A percentile compares a stretch with the other conserved stretches of the same genome.
phyloP scores from a whole-genome alignment of 2,329 filamentous ascomycete species.

The Parafenestella ontariensis region DNA sequence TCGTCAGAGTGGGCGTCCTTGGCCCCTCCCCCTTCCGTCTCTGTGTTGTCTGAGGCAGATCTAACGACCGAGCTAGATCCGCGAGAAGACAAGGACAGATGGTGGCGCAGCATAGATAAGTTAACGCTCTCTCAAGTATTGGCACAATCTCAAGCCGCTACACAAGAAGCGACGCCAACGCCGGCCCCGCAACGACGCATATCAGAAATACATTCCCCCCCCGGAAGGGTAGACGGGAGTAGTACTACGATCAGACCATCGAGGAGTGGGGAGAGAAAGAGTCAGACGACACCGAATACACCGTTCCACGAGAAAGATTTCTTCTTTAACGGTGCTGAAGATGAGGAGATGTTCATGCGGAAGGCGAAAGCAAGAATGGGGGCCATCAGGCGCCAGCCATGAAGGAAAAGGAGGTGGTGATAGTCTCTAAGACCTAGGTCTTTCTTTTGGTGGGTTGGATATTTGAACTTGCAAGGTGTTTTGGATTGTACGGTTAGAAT shows the following conservation, averaged over 20 bases:
- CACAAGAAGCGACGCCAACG: not conserved
- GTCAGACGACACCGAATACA: slow-evolving; percentile 5
- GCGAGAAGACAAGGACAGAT: slow-evolving; percentile 14
- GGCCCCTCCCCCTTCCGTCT: slow-evolving; percentile 15
- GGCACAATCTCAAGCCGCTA: not conserved
- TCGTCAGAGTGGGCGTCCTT: slow-evolving; percentile 24
- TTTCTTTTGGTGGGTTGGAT: slow-evolving; percentile 1
- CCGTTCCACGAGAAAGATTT: slow-evolving; percentile 28
- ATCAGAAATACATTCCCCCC: not conserved
- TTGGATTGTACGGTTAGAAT: no score
- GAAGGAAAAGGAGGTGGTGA: not conserved
- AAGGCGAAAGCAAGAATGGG: slow-evolving; percentile 25
- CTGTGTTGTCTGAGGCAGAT: slow-evolving; percentile 22
- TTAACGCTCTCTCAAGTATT: not conserved
- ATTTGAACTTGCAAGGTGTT: no score
- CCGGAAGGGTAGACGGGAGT: not conserved
- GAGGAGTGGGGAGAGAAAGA: slow-evolving; percentile 1
- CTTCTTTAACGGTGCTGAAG: slow-evolving; percentile 35
- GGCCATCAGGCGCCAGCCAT: slow-evolving; percentile 8
- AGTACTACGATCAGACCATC: not conserved
- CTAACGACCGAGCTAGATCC: slow-evolving; percentile 31
- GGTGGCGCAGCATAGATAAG: slow-evolving; percentile 18
- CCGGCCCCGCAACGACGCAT: not conserved
- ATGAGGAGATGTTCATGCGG: slow-evolving; percentile 35
- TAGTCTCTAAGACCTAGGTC: slow-evolving; percentile 1